Evolutionary conservation across 306 rosid species (phyloP).

Genomic region (Castanopsis chinensis): DNA sequence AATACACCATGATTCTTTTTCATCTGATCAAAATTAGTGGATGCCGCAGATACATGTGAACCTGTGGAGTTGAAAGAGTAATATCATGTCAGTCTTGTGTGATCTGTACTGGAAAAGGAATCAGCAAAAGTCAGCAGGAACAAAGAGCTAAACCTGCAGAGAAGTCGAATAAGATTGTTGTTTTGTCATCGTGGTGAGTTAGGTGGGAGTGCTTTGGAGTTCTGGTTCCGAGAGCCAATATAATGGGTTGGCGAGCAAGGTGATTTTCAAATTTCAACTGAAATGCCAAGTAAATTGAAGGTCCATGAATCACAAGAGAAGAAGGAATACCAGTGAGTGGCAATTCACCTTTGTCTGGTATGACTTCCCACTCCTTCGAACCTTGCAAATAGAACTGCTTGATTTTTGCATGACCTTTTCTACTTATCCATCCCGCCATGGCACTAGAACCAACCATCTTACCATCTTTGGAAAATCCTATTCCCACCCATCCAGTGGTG

Average conservation of each 20-base stretch:
- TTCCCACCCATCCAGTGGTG: constrained; percentile 95
- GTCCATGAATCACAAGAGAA: constrained; percentile 79
- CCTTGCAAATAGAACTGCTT: constrained; percentile 85
- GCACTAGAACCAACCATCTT: constrained; percentile 98
- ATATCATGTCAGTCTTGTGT: background rate
- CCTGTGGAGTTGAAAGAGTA: constrained; percentile 37
- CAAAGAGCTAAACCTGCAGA: constrained; percentile 45
- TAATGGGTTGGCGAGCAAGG: constrained; percentile 65
- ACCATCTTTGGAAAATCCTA: constrained; percentile 85
- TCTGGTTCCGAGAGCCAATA: constrained; percentile 68
- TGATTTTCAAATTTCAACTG: constrained; percentile 61
- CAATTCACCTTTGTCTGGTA: constrained; percentile 81
- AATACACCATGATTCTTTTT: constrained; percentile 89
- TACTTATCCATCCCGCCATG: constrained; percentile 87
- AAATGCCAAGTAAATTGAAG: constrained; percentile 85
- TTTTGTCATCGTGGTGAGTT: constrained; percentile 58
- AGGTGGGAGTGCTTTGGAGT: constrained; percentile 64
- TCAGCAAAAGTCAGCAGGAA: background rate
- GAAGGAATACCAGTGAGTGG: constrained; percentile 86
- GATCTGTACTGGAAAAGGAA: background rate
- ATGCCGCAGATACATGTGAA: constrained; percentile 40
- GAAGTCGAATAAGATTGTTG: constrained; percentile 68
- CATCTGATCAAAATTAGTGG: constrained; percentile 46
- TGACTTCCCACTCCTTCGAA: constrained; percentile 56
- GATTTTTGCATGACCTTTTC: constrained; percentile 79